A percentile compares a stretch with the other conserved stretches of the same genome.
These are phyloP conservation scores for Thielaviopsis euricoi DNA, from an alignment of 2,329 filamentous ascomycete species.

Conservation along the genomic window DNA sequence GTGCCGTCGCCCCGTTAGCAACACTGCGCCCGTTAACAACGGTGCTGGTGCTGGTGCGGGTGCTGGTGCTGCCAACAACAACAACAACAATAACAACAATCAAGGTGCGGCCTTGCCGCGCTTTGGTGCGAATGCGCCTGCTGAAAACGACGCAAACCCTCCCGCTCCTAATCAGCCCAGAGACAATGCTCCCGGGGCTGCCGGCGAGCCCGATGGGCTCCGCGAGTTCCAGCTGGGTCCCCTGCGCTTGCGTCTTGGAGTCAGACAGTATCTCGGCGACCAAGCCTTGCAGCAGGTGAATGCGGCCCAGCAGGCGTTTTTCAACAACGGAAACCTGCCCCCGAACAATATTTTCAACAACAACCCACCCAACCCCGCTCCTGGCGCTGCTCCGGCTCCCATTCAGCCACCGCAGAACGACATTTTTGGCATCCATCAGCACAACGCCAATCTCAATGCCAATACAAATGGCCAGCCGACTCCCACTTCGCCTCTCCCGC, in stretches of 20 bases:
- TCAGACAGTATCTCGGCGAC: slow-evolving; percentile 19
- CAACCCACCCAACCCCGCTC: neutral
- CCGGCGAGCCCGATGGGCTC: slow-evolving; percentile 3
- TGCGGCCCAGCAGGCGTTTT: slow-evolving; percentile 7
- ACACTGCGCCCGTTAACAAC: slow-evolving; percentile 9
- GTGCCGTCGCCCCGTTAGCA: slow-evolving; percentile 60
- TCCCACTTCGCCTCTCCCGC: neutral
- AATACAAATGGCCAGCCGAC: neutral
- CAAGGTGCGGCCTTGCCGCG: too few species aligned
- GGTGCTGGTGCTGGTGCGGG: too few species aligned
- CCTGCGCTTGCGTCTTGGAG: slow-evolving; percentile 13
- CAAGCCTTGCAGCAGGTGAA: slow-evolving; percentile 11
- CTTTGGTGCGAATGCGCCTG: too few species aligned
- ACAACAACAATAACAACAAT: slow-evolving; percentile 14
- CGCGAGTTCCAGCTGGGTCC: slow-evolving; percentile 9
- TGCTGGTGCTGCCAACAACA: slow-evolving; percentile 15
- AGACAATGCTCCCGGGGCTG: neutral
- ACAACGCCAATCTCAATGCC: neutral
- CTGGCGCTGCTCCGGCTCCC: too few species aligned
- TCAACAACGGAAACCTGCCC: slow-evolving; percentile 6
- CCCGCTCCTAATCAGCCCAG: neutral
- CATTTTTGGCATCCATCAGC: neutral
- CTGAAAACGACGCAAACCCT: too few species aligned
- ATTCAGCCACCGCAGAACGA: too few species aligned
- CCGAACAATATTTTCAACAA: slow-evolving; percentile 5